Evolutionary conservation across 331 rosid species (phyloP).

Genomic region (Phaseolus coccineus): DNA sequence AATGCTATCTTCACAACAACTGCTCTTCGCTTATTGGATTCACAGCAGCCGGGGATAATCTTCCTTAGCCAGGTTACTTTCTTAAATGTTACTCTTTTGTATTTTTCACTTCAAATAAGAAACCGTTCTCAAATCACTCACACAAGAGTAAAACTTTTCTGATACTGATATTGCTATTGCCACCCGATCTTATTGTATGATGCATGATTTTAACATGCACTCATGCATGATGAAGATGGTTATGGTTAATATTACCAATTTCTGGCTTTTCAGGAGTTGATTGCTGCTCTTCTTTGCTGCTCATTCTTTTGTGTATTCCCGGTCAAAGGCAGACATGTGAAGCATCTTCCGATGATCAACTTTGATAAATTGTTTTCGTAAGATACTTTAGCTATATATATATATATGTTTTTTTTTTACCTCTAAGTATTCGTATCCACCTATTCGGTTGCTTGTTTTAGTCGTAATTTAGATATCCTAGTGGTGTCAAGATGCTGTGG

Average conservation of each 20-base stretch:
- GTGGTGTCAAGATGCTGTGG: constrained; percentile 24
- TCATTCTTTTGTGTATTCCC: constrained; percentile 88
- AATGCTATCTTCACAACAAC: constrained; percentile 45
- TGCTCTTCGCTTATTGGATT: constrained; percentile 70
- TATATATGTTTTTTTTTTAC: constrained; percentile 18
- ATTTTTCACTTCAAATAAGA: too few species aligned
- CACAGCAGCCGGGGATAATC: constrained; percentile 75
- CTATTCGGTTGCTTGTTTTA: constrained; percentile 28
- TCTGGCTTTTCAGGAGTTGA: constrained; percentile 73
- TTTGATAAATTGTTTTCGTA: constrained; percentile 81
- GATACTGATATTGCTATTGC: too few species aligned
- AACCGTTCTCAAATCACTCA: not conserved
- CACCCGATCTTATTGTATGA: too few species aligned
- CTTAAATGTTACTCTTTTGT: not conserved
- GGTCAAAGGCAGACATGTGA: constrained; percentile 53
- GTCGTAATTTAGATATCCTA: constrained; percentile 29
- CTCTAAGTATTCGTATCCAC: constrained; percentile 24
- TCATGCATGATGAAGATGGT: not conserved
- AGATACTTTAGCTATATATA: constrained; percentile 41
- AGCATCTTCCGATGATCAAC: constrained; percentile 73
- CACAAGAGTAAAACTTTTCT: not conserved
- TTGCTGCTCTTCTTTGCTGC: constrained; percentile 86
- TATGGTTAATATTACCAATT: constrained; percentile 18
- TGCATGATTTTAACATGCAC: too few species aligned
- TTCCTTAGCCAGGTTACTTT: constrained; percentile 76